A percentile compares a stretch with the other conserved stretches of the same genome.
Evolutionary conservation across 768 basidiomycete species (phyloP).

Genomic region (Coprinopsis sp.): DNA sequence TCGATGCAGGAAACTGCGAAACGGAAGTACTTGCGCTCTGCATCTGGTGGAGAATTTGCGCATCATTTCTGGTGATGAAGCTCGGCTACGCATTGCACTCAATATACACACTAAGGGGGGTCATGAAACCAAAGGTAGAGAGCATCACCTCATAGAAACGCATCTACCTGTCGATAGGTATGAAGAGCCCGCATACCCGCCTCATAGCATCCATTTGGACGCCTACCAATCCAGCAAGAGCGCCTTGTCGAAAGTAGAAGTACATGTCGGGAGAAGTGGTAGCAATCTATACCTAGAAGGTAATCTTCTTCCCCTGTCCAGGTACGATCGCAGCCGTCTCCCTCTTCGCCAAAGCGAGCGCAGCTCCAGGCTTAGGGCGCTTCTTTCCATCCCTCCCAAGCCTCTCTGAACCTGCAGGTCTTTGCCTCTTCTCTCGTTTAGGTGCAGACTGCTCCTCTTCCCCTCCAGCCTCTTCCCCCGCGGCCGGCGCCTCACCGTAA

Average conservation of each 20-base stretch:
- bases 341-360: constrained; percentile 70
- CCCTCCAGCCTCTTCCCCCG: background rate
- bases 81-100: no score
- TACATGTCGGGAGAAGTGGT: constrained; percentile 1
- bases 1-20: no score
- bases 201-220: no score
- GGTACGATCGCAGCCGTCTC: constrained; percentile 71
- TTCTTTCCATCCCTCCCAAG: constrained; percentile 8
- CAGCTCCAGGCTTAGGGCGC: constrained; percentile 73
- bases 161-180: no score
- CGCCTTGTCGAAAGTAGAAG: constrained; percentile 15
- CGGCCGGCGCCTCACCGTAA: background rate
- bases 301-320: constrained; percentile 67
- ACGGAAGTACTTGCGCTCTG: no score
- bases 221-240: no score
- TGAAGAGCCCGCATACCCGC: no score
- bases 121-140: no score
- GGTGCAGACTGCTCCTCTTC: background rate
- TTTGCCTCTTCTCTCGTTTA: background rate
- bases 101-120: no score
- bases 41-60: no score
- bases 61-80: no score
- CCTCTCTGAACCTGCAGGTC: background rate
- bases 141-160: no score
- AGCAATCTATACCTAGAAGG: constrained; percentile 51